phyloP scores from a whole-genome alignment of 2,329 filamentous ascomycete species.

The Ophiocordyceps sinensis region DNA sequence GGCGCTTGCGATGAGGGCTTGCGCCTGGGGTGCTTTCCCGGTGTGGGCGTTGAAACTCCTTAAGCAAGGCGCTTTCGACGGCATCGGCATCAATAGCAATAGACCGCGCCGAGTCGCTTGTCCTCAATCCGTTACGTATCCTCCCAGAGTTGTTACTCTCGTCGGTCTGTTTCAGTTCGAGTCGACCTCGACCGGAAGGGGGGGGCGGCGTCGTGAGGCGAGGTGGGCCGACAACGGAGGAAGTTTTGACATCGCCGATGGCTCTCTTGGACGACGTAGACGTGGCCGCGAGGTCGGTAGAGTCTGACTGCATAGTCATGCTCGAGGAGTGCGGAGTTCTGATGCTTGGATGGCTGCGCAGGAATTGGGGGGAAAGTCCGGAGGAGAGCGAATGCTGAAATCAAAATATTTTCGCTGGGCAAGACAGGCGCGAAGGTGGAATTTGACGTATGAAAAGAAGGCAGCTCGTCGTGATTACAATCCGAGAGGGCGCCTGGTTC shows the following conservation, averaged over 20 bases:
- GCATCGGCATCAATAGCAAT: constrained; percentile 31
- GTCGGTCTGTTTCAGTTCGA: constrained; percentile 25
- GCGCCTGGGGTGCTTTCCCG: constrained; percentile 37
- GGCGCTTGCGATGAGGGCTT: constrained; percentile 44
- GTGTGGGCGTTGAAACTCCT: constrained; percentile 35
- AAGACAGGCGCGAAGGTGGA: neutral
- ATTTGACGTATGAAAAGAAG: neutral
- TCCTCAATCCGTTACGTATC: constrained; percentile 19
- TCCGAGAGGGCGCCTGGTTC: neutral
- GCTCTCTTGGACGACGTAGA: constrained; percentile 17
- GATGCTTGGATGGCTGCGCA: no score
- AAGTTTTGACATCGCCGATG: constrained; percentile 16
- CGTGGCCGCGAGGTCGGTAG: constrained; percentile 13
- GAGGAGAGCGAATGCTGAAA: no score
- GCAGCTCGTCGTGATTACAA: constrained; percentile 2
- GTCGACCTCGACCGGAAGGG: constrained; percentile 25
- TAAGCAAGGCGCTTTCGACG: constrained; percentile 34
- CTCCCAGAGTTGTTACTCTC: constrained; percentile 19
- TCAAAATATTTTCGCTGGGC: neutral
- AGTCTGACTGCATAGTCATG: constrained; percentile 18
- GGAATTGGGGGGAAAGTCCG: no score
- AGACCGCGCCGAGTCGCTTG: constrained; percentile 20
- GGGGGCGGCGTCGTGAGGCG: constrained; percentile 30
- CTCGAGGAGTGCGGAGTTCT: neutral
- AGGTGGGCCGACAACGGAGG: constrained; percentile 17